These are phyloP conservation scores for Irpex rosettiformis DNA, from an alignment of 1,284 basidiomycete genomes.

Conservation along the genomic window DNA sequence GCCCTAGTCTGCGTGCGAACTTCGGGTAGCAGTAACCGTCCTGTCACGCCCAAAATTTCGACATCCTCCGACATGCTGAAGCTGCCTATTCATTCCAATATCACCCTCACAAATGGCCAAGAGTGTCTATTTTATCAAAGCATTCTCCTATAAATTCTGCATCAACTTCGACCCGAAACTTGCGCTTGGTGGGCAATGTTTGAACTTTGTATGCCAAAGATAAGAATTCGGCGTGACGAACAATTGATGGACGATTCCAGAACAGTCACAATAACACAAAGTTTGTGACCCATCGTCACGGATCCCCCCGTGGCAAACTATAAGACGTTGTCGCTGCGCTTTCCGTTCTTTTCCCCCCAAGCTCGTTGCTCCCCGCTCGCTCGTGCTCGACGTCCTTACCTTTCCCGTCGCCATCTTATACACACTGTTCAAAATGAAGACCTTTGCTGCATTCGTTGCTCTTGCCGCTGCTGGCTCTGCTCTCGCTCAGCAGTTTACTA, in stretches of 20 bases:
- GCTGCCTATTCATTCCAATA: too few species aligned
- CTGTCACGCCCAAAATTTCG: neutral
- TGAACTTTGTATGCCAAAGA: neutral
- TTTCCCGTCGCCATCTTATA: slow-evolving; percentile 6
- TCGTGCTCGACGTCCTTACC: slow-evolving; percentile 8
- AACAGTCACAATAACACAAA: neutral
- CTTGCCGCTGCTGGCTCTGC: slow-evolving; percentile 20
- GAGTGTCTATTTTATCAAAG: too few species aligned
- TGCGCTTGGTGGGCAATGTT: neutral
- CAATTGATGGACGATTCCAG: slow-evolving; percentile 9
- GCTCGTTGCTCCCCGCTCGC: slow-evolving; percentile 14
- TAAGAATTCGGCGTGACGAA: neutral
- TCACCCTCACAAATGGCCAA: too few species aligned
- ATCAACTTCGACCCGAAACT: too few species aligned
- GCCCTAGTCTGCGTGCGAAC: neutral
- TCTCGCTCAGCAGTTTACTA: slow-evolving; percentile 21
- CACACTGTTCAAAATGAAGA: slow-evolving; percentile 13
- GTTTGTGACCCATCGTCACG: slow-evolving; percentile 10
- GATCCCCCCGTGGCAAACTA: slow-evolving; percentile 5
- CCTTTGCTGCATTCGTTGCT: slow-evolving; percentile 22
- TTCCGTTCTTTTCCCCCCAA: slow-evolving; percentile 9
- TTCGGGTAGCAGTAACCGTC: neutral
- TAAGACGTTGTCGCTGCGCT: slow-evolving; percentile 9
- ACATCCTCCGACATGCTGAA: too few species aligned
- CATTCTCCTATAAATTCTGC: too few species aligned